phyloP scores from a whole-genome alignment of 2,329 filamentous ascomycete species.

The Epichloe scottii region DNA sequence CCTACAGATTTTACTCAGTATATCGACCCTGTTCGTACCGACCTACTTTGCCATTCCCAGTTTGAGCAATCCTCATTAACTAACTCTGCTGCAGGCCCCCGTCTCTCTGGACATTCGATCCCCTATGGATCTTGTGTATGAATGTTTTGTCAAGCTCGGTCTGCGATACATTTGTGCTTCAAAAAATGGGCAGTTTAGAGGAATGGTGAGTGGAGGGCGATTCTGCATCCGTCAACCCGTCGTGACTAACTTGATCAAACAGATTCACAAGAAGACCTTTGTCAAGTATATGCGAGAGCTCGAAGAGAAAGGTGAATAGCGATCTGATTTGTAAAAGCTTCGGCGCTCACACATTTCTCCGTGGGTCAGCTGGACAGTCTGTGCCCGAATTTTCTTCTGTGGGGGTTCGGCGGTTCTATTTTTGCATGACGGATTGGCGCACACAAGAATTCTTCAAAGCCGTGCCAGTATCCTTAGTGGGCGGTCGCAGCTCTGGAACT shows the following conservation, averaged over 20 bases:
- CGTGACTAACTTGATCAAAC: constrained; percentile 6
- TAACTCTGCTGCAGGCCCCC: constrained; percentile 47
- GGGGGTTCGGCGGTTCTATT: not conserved
- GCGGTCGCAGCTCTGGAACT: not conserved
- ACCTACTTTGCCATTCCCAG: no score
- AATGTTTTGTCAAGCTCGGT: constrained; percentile 90
- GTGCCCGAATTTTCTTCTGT: not conserved
- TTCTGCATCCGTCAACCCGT: not conserved
- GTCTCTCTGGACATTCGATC: constrained; percentile 78
- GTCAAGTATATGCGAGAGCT: constrained; percentile 86
- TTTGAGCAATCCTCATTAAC: not conserved
- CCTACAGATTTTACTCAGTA: constrained; percentile 80
- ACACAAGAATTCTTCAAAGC: not conserved
- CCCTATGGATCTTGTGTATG: constrained; percentile 90
- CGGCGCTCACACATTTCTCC: not conserved
- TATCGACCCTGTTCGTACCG: constrained; percentile 63
- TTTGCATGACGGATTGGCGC: not conserved
- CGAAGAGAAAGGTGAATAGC: constrained; percentile 37
- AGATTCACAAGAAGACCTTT: constrained; percentile 93
- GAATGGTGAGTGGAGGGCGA: constrained; percentile 51
- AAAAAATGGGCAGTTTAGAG: constrained; percentile 71
- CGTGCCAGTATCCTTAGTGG: no score
- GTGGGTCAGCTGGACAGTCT: no score
- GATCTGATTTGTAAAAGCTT: not conserved
- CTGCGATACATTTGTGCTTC: constrained; percentile 86